A percentile compares a stretch with the other conserved stretches of the same genome.
Conservation (phyloP, 768 basidiomycete species). For the Coprinopsis strossmayeri region DNA sequence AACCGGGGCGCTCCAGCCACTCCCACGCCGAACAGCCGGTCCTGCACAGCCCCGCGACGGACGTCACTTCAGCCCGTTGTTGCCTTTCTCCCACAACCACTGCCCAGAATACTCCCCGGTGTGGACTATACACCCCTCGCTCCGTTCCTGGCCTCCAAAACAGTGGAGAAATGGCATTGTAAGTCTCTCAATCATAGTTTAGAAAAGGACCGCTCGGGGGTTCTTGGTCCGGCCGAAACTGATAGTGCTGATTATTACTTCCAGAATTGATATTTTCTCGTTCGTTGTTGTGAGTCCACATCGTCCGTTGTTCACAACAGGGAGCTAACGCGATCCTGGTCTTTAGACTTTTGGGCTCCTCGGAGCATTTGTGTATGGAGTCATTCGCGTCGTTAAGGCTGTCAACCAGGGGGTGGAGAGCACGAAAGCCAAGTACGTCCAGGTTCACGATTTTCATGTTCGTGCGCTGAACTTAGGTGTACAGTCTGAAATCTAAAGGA, state of each 20-base stretch:
- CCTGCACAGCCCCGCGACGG: too few relatives aligned
- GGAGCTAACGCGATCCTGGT: too few relatives aligned
- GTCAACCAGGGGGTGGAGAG: constrained; percentile 38
- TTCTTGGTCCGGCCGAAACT: background rate
- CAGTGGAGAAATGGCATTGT: too few relatives aligned
- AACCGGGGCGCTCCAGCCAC: too few relatives aligned
- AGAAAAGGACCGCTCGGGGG: too few relatives aligned
- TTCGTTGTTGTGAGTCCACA: constrained; percentile 7
- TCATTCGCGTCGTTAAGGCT: constrained; percentile 29
- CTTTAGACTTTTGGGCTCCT: constrained; percentile 41
- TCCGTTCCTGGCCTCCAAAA: too few relatives aligned
- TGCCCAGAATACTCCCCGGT: too few relatives aligned
- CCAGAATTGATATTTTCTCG: constrained; percentile 3
- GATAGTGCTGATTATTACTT: background rate
- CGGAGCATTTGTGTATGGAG: constrained; percentile 37
- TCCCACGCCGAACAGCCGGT: too few relatives aligned
- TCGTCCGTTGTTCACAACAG: background rate
- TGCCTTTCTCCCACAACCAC: too few relatives aligned
- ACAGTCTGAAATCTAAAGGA: constrained; percentile 52
- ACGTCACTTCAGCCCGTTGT: too few relatives aligned
- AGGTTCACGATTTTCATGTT: background rate
- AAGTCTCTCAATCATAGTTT: too few relatives aligned
- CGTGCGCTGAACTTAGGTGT: background rate
- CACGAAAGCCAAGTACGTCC: constrained; percentile 50
- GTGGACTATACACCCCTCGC: too few relatives aligned